A percentile compares a stretch with the other conserved stretches of the same genome.
Evolutionary conservation across 176 grass and related monocot genomes (phyloP).

Genomic region (Rhipidocladum racemiflorum): DNA sequence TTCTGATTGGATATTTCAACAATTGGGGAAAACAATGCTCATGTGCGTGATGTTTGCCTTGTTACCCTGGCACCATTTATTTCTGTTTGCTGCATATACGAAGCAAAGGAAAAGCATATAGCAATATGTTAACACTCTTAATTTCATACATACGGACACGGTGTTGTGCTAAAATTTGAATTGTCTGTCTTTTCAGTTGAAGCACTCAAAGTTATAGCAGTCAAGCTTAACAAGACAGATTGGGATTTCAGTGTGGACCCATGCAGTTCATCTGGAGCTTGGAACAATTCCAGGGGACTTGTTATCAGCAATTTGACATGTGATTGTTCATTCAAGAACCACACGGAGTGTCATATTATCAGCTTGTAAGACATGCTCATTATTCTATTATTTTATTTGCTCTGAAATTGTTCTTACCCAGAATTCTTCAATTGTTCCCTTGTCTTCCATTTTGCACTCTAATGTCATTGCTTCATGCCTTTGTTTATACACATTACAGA

Average conservation of each 20-base stretch:
- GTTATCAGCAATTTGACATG: constrained; percentile 62
- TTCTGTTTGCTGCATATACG: not conserved
- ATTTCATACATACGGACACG: not conserved
- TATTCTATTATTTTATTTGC: constrained; percentile 10
- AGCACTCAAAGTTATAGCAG: constrained; percentile 64
- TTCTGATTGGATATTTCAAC: not conserved
- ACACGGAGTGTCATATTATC: constrained; percentile 56
- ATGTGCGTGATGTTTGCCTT: not conserved
- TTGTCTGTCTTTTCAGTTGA: constrained; percentile 48
- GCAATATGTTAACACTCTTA: not conserved
- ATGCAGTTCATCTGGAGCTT: constrained; percentile 42
- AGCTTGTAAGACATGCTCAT: constrained; percentile 54
- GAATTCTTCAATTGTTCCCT: constrained; percentile 9
- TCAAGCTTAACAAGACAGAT: constrained; percentile 59
- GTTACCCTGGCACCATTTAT: not conserved
- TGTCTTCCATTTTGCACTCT: not conserved
- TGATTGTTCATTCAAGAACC: constrained; percentile 59
- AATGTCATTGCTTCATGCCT: not conserved
- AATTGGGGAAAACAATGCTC: not conserved
- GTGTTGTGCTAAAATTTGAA: constrained; percentile 8
- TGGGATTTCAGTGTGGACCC: constrained; percentile 79
- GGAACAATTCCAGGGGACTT: constrained; percentile 31
- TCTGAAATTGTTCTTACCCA: constrained; percentile 1
- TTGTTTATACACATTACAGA: constrained; percentile 42
- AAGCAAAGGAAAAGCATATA: not conserved